Base-by-base conservation (phyloP, 805 yeast genomes). In the Metschnikowia arizonensis region DNA sequence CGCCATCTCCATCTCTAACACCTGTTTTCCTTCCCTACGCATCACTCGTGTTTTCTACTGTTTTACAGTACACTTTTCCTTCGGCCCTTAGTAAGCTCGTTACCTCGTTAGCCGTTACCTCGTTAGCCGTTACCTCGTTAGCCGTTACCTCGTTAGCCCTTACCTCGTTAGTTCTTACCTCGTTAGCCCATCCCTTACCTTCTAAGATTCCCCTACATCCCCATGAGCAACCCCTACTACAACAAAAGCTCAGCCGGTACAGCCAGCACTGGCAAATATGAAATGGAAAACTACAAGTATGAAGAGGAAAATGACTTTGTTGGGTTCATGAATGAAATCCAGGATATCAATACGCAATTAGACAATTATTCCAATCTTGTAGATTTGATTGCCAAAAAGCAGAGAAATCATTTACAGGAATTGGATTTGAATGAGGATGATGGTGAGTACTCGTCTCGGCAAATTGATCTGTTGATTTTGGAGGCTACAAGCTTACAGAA, bases 401-500 rank as follows among this genome's bases (percentile, higher is more conserved):
- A 88, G 69, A 74, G 76, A 60, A 78, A 82, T 55, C 71, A 88
- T 31, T 69, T 88, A 58, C 82, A 81, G 52, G 93, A 86, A 53
- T 80, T 85, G 50, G 82, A 82, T 56, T 81, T 79, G 50, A 85
- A 82, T 49, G 82, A 80, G 34, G 56, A 48, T 34, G 56, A 50
- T 58, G 85, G 84, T 59, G 78, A 77, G 45, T 77, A 79, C 58
- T 73, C 81, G 48, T 82, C 88, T 65, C 76, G 78, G 52, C 88
- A 87, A 65, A 76, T 93, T 48, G 96, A 90, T 61, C 73, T 79
- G 49, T 74, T 87, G 47, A 82, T 83, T 42, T 72, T 85, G 40
- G 95, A 89, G 62, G 87, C 96, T 3, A 77, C 86, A 35, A 78
- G 86, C 43, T 75, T 88, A 57, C 95, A 91, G 61, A 75, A 77